phyloP scores from a whole-genome alignment of 495 filamentous ascomycete genomes.

The Penicillium goetzii region DNA sequence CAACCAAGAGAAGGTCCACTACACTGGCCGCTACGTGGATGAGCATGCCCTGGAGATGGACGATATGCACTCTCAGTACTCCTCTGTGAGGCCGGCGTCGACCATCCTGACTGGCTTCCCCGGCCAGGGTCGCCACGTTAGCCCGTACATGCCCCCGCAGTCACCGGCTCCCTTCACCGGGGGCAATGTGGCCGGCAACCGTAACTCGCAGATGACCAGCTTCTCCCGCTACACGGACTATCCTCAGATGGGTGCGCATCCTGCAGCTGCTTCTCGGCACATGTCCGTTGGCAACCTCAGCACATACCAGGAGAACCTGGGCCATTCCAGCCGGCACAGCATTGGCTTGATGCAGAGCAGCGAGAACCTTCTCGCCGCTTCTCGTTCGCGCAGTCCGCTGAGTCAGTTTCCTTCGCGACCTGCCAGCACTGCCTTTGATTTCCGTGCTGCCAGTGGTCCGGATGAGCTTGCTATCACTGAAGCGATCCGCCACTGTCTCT shows the following conservation, averaged over 20 bases:
- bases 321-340: constrained; percentile 51
- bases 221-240: constrained; percentile 58
- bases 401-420: constrained; percentile 57
- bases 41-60: constrained; percentile 83
- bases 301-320: constrained; percentile 57
- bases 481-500: constrained; percentile 76
- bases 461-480: constrained; percentile 76
- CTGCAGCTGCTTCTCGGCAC: constrained; percentile 49
- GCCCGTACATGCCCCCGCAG: constrained; percentile 76
- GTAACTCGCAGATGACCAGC: constrained; percentile 61
- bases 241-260: constrained; percentile 44
- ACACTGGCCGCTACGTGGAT: constrained; percentile 61
- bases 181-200: constrained; percentile 51
- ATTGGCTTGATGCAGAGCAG: constrained; percentile 58
- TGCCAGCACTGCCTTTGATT: constrained; percentile 68
- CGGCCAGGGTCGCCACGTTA: constrained; percentile 55
- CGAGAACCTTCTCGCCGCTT: constrained; percentile 60
- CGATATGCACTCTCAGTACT: constrained; percentile 95
- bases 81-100: constrained; percentile 89
- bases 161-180: constrained; percentile 70
- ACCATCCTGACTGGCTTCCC: constrained; percentile 89
- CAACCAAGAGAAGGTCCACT: constrained; percentile 65
- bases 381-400: constrained; percentile 59
- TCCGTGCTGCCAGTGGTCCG: constrained; percentile 69
- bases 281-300: constrained; percentile 67